Base-by-base conservation (phyloP, 2,329 filamentous ascomycete genomes). In the Trichoderma sp. region DNA sequence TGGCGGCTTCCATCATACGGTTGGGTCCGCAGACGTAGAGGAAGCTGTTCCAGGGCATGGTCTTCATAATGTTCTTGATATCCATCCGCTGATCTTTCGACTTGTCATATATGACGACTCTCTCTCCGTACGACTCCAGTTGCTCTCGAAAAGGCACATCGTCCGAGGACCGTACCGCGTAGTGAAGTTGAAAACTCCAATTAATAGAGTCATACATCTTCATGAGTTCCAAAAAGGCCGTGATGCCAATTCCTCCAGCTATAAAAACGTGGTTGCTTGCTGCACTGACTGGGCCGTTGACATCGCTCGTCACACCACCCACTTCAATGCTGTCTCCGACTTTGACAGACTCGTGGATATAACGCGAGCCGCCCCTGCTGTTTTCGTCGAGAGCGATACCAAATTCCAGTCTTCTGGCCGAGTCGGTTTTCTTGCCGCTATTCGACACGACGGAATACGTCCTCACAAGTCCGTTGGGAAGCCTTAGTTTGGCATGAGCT, bases 181-280 rank as follows among this genome's bases (percentile, higher is more conserved):
- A 92, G 82, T 93, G 91, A 56, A 93, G 81, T 27, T 85, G 84
- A 50, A 86, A 87, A 74, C 87, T 86, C 80, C 83, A 88, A 79
- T 90, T 85, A 75, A 88, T 87, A 5, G 78, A 38, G 18, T 82
- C 80, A 76, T 86, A 86, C 1, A 35, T 71, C 66, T 87, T 82
- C 3, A 90, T 79, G 29, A 90, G 83, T 1, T 84, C 79, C 9
- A 93, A 79, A 77, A 93, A 93, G 0, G 91, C 91, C 2, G 92
- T 93, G 76, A 93, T 88, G 0, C 91, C 92, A 35, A 93, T 90
- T 0, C 91, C 92, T 11, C 89, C 91, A 0, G 87, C 90, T 35
- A 93, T 88, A 78, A 93, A 90, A 53, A 93, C 85, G 77, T 93
- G 91, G 67, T 89, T 85, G 77, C 89, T 90, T 8, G 89, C 89